A percentile compares a stretch with the other conserved stretches of the same genome.
phyloP scores from a whole-genome alignment of 805 yeast genomes.

The Ogataea kodamae region DNA sequence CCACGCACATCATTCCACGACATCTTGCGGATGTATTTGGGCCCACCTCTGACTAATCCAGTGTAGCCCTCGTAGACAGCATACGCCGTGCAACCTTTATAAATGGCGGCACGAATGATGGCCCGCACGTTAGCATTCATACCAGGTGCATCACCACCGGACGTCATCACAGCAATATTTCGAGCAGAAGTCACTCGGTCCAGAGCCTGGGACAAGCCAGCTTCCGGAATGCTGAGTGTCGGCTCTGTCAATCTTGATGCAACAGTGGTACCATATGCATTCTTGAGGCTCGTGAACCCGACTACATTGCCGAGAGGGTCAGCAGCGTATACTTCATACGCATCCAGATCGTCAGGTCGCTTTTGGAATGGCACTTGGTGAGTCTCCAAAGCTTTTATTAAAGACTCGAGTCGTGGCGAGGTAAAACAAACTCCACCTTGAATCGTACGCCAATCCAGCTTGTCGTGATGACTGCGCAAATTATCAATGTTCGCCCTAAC shows the following conservation, averaged over 20 bases:
- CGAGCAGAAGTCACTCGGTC: slow-evolving; percentile 19
- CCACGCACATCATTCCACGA: slow-evolving; percentile 73
- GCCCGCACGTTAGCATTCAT: slow-evolving; percentile 78
- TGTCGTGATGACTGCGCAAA: slow-evolving; percentile 26
- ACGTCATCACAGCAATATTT: slow-evolving; percentile 73
- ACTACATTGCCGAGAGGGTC: slow-evolving; percentile 84
- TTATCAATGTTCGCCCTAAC: slow-evolving; percentile 29
- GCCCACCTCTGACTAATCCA: slow-evolving; percentile 66
- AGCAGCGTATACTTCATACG: slow-evolving; percentile 68
- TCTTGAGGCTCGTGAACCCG: slow-evolving; percentile 67
- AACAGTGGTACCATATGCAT: slow-evolving; percentile 43
- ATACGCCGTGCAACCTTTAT: slow-evolving; percentile 59
- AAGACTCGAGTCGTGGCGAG: slow-evolving; percentile 37
- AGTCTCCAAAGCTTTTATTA: slow-evolving; percentile 35
- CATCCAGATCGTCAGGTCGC: slow-evolving; percentile 69
- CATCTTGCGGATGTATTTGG: slow-evolving; percentile 53
- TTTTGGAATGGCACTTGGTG: slow-evolving; percentile 44
- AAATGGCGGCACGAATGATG: slow-evolving; percentile 65
- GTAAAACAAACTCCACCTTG: slow-evolving; percentile 45
- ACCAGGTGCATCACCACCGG: slow-evolving; percentile 82
- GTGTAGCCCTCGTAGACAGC: slow-evolving; percentile 74
- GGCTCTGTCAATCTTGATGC: slow-evolving; percentile 14
- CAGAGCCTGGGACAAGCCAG: slow-evolving; percentile 1
- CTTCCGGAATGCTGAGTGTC: background rate
- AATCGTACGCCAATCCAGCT: slow-evolving; percentile 50